Percentiles rank a stretch among this genome's conserved stretches.
Evolutionary conservation across 768 basidiomycete genomes (phyloP).

Genomic region (Leucocoprinus sp.): DNA sequence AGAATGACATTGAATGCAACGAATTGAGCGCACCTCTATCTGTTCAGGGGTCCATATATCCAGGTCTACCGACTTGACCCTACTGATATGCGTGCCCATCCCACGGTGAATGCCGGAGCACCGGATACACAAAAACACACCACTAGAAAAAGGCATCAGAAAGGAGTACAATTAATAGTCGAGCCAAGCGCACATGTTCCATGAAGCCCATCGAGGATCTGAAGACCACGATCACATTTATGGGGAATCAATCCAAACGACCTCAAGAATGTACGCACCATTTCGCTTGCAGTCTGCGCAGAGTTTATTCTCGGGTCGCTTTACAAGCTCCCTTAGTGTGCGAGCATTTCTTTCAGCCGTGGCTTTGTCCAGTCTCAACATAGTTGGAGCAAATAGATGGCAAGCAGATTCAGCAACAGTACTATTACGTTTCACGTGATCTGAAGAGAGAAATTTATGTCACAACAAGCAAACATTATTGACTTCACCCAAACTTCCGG

Average conservation of each 20-base stretch:
- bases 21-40: constrained; percentile 61
- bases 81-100: constrained; percentile 98
- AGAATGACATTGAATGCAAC: background rate
- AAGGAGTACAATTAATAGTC: background rate
- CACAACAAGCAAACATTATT: too few relatives aligned
- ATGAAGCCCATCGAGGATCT: constrained; percentile 98
- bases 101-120: constrained; percentile 97
- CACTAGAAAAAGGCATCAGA: constrained; percentile 35
- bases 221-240: constrained; percentile 1
- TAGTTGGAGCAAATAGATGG: constrained; percentile 15
- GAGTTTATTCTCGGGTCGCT: constrained; percentile 82
- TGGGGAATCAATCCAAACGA: background rate
- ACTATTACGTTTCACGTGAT: constrained; percentile 2
- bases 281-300: constrained; percentile 98
- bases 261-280: constrained; percentile 41
- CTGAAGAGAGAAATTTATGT: too few relatives aligned
- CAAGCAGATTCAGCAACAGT: background rate
- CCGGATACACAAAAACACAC: constrained; percentile 91
- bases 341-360: constrained; percentile 75
- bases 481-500: background rate
- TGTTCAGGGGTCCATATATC: constrained; percentile 98
- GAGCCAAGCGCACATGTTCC: constrained; percentile 67
- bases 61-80: constrained; percentile 94
- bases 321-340: constrained; percentile 81
- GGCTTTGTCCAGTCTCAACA: constrained; percentile 70